Percentiles rank a stretch among this genome's conserved stretches.
Evolutionary conservation across 2,329 filamentous ascomycete species (phyloP).

Genomic region (Cordyceps javanica): DNA sequence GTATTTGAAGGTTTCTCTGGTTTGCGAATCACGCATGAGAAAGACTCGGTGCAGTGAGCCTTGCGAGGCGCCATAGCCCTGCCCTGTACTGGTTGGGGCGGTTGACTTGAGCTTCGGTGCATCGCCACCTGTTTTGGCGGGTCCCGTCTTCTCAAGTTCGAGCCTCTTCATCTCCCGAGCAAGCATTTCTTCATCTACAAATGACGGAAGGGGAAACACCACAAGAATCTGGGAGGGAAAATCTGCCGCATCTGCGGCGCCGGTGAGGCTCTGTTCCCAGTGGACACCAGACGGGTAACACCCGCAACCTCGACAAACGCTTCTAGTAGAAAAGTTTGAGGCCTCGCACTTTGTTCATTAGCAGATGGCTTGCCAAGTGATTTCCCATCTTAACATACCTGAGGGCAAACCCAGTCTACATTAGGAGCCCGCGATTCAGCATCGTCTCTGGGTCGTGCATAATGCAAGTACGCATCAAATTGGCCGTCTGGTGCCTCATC

Average conservation of each 20-base stretch:
- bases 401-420: slow-evolving; percentile 29
- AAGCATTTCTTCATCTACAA: slow-evolving; percentile 66
- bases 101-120: slow-evolving; percentile 53
- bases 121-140: slow-evolving; percentile 37
- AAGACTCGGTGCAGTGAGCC: slow-evolving; percentile 73
- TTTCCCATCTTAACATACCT: slow-evolving; percentile 20
- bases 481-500: slow-evolving; percentile 33
- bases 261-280: slow-evolving; percentile 36
- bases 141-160: slow-evolving; percentile 54
- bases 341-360: slow-evolving; percentile 29
- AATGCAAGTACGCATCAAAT: slow-evolving; percentile 34
- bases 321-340: slow-evolving; percentile 33
- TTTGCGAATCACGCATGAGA: slow-evolving; percentile 65
- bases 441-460: slow-evolving; percentile 32
- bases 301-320: slow-evolving; percentile 33
- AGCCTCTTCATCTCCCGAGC: slow-evolving; percentile 69
- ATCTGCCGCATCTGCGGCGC: slow-evolving; percentile 44
- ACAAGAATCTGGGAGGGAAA: slow-evolving; percentile 70
- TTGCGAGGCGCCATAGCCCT: slow-evolving; percentile 63
- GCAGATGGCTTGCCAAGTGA: slow-evolving; percentile 15
- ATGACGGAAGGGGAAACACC: slow-evolving; percentile 62
- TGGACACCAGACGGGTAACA: slow-evolving; percentile 22
- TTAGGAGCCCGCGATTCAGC: slow-evolving; percentile 22
- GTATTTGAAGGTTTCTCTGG: slow-evolving; percentile 69
- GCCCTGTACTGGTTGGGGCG: slow-evolving; percentile 46